Evolutionary conservation across 805 yeast genomes (phyloP).

Genomic region (Saccharomycopsis fodiens): DNA sequence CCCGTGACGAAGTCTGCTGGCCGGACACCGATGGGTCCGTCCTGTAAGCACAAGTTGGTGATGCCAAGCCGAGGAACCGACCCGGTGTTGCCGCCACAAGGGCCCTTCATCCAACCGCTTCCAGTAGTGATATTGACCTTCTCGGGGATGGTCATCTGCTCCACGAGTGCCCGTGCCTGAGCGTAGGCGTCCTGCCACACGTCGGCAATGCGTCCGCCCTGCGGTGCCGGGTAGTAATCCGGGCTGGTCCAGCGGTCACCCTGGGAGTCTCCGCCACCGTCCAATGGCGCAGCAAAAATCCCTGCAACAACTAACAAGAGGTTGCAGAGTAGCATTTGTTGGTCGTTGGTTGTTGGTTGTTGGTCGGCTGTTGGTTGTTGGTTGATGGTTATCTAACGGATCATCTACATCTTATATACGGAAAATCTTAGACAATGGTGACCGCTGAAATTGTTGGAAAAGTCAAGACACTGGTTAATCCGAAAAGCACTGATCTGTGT

Average conservation of each 20-base stretch:
- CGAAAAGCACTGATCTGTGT: too few relatives aligned
- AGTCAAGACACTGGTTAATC: too few relatives aligned
- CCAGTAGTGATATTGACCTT: constrained; percentile 58
- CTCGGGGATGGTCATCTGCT: constrained; percentile 47
- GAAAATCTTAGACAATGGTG: too few relatives aligned
- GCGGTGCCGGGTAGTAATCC: constrained; percentile 16
- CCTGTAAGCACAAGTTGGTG: constrained; percentile 50
- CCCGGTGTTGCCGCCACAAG: constrained; percentile 56
- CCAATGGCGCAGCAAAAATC: too few relatives aligned
- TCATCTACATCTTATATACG: too few relatives aligned
- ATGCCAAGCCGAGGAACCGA: constrained; percentile 46
- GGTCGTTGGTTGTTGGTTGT: too few relatives aligned
- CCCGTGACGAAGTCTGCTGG: constrained; percentile 48
- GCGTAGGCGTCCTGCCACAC: constrained; percentile 57
- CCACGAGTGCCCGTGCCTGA: constrained; percentile 46
- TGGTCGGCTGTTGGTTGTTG: too few relatives aligned
- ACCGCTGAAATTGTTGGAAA: too few relatives aligned
- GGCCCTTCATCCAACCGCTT: constrained; percentile 55
- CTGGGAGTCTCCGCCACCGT: too few relatives aligned
- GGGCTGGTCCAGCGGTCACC: constrained; percentile 9
- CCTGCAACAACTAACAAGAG: too few relatives aligned
- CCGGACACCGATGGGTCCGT: constrained; percentile 55
- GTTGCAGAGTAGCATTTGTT: neutral
- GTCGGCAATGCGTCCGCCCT: constrained; percentile 40
- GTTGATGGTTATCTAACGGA: too few relatives aligned